Conservation (phyloP, 257 asterid species). For the Solanum piurae region DNA sequence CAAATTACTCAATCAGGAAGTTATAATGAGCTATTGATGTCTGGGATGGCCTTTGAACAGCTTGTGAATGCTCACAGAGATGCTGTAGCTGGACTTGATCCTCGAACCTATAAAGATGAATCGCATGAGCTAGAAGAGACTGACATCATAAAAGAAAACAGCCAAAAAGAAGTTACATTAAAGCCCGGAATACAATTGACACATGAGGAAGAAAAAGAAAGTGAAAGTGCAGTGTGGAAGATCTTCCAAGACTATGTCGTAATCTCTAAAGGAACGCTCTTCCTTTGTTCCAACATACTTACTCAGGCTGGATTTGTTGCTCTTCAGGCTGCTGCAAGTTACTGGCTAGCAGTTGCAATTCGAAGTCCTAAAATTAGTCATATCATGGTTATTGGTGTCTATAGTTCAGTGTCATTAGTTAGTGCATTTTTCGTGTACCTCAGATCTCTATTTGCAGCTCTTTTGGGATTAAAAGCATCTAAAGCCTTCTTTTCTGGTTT, state of each 20-base stretch:
- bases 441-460: slow-evolving; percentile 39
- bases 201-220: slow-evolving; percentile 59
- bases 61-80: slow-evolving; percentile 53
- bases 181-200: slow-evolving; percentile 39
- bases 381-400: slow-evolving; percentile 30
- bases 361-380: slow-evolving; percentile 26
- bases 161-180: slow-evolving; percentile 23
- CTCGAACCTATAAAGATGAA: slow-evolving; percentile 11
- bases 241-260: slow-evolving; percentile 37
- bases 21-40: slow-evolving; percentile 34
- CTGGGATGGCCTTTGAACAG: slow-evolving; percentile 52
- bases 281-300: neutral
- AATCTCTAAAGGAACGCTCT: slow-evolving; percentile 34
- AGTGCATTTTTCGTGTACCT: slow-evolving; percentile 44
- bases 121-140: slow-evolving; percentile 7
- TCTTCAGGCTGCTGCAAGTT: slow-evolving; percentile 68
- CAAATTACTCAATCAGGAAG: slow-evolving; percentile 49
- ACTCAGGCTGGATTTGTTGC: slow-evolving; percentile 37
- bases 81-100: slow-evolving; percentile 26
- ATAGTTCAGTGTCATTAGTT: slow-evolving; percentile 29
- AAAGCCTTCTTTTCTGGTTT: slow-evolving; percentile 48
- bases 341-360: slow-evolving; percentile 59
- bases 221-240: slow-evolving; percentile 43
- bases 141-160: slow-evolving; percentile 13
- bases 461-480: slow-evolving; percentile 62